Base-by-base conservation (phyloP, 352 stramenopile genomes). In the Pythium monospermum region DNA sequence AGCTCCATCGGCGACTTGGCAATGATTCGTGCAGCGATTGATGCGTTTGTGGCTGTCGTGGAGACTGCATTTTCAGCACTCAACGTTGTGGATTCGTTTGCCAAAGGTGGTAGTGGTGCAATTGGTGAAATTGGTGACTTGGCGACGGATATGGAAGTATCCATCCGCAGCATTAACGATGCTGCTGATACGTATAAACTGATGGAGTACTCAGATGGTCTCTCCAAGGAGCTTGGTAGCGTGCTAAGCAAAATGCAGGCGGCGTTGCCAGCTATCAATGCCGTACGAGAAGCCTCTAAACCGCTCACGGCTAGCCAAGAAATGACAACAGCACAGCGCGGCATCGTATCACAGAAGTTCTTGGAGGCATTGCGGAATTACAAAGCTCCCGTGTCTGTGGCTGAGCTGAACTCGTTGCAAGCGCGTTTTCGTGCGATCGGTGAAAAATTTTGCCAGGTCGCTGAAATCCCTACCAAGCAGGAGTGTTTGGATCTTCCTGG, bases 361-460 rank as follows among this genome's bases (percentile, higher is more conserved):
- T 33, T 55, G 16, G 41, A 43, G n/a, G 48, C 48, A 6, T 19
- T 55, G 22, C 7, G 41, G 19, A 33, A 47, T 11, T 55, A 55
- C 22, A 55, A 47, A 30, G 37, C 48, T 7, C 48, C 48, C 30
- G 38, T 55, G 22, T 49, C 32, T n/a, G 37, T 47, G 16, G 25
- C 48, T 38, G 32, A 55, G n/a, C 38, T 55, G 16, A 55, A 55
- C 26, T 55, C 48, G 21, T 30, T 55, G n/a, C 37, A 55, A 38
- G 41, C 22, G 32, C 48, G 41, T 16, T 47, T 55, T 37, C 26
- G 27, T 19, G 48, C 32, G 7, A 19, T 55, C 27, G 35, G 23
- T 3, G 28, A 44, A n/a, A 22, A 47, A 23, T 49, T 55, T n/a
- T 55, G 48, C 30, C 26, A n/a, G 4, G 48, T 55, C 7, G 30